These are phyloP conservation scores for Cucumis cinereus DNA, from an alignment of 306 rosid genomes.

Conservation along the genomic window DNA sequence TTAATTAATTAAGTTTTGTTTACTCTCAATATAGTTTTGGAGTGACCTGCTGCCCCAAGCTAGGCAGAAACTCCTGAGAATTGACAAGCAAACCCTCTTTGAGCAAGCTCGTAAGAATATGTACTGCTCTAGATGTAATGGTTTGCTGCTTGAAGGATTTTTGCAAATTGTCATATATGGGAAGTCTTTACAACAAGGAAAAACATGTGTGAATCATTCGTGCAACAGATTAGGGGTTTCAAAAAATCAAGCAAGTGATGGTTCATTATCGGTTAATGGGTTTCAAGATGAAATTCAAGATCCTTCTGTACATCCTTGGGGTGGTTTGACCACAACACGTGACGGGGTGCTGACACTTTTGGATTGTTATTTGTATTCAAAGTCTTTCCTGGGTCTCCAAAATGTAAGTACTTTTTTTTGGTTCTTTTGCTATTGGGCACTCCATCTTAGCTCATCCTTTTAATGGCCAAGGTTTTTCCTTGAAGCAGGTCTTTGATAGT, in stretches of 20 bases:
- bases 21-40: conserved; percentile 67
- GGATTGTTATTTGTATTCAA: conserved; percentile 76
- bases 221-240: conserved; percentile 35
- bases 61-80: conserved; percentile 74
- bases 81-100: conserved; percentile 92
- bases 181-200: conserved; percentile 79
- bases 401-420: conserved; percentile 37
- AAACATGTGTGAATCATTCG: conserved; percentile 29
- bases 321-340: conserved; percentile 82
- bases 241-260: conserved; percentile 42
- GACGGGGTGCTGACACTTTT: conserved; percentile 79
- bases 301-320: conserved; percentile 98
- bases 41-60: conserved; percentile 54
- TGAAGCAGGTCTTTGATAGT: conserved; percentile 79
- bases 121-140: conserved; percentile 99
- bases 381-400: conserved; percentile 69
- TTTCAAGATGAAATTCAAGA: conserved; percentile 75
- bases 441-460: background rate
- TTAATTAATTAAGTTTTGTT: conserved; percentile 15
- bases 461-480: conserved; percentile 20
- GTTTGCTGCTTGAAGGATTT: conserved; percentile 92
- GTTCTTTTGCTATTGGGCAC: background rate
- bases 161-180: conserved; percentile 93
- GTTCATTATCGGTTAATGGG: conserved; percentile 31
- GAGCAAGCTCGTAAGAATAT: conserved; percentile 97